Percentiles rank a stretch among this genome's conserved stretches.
Conservation (phyloP, 225 moss, liverwort and hornwort genomes). For the Sphagnum tenellum region DNA sequence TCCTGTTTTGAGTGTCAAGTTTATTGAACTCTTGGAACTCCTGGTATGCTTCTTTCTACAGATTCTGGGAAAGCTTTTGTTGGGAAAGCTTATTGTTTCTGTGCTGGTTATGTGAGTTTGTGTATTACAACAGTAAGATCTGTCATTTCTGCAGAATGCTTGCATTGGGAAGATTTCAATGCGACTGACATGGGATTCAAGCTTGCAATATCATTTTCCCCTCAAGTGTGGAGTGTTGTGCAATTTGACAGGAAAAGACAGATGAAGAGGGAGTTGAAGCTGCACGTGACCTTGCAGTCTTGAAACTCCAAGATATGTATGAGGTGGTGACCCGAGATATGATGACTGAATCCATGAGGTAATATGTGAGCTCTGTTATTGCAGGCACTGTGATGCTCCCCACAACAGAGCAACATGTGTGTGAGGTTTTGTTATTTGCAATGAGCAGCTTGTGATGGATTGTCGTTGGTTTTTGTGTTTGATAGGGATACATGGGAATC, state of each 20-base stretch:
- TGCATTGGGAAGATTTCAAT: too few relatives aligned
- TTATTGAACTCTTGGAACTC: conserved; percentile 81
- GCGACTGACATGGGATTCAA: too few relatives aligned
- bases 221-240: too few relatives aligned
- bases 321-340: conserved; percentile 93
- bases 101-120: too few relatives aligned
- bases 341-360: conserved; percentile 92
- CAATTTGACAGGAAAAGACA: conserved; percentile 17
- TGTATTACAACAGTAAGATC: too few relatives aligned
- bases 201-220: too few relatives aligned
- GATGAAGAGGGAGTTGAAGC: conserved; percentile 49
- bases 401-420: too few relatives aligned
- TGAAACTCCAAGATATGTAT: conserved; percentile 96
- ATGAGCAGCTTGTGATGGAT: neutral
- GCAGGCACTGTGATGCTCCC: too few relatives aligned
- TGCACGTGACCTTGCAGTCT: conserved; percentile 63
- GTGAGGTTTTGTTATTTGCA: neutral
- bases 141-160: neutral
- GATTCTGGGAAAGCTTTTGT: too few relatives aligned
- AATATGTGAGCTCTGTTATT: conserved; percentile 2
- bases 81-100: too few relatives aligned
- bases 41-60: conserved; percentile 30
- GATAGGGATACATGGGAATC: conserved; percentile 71
- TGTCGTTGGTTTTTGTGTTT: conserved; percentile 9
- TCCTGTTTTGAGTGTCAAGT: conserved; percentile 65